Evolutionary conservation across 192 early-diverging fungal genomes (phyloP), one percentile per base, ranked within the genome.

Genomic region (Radiomyces spectabilis): DNA sequence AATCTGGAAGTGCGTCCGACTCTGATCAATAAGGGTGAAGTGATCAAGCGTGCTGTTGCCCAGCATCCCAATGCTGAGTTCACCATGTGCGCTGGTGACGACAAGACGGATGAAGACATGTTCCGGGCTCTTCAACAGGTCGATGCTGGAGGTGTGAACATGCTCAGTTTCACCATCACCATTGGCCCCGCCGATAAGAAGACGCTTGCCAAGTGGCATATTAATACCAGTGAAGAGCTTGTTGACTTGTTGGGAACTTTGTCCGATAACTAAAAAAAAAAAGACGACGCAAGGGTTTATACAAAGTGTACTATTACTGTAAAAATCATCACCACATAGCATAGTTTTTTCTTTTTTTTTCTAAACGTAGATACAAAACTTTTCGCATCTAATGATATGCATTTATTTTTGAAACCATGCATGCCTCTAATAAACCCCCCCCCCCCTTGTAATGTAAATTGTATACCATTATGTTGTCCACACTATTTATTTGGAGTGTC

Each of bases 81-180:
- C 74, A 80, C 94, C 0, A 71, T 93, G 18, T 97, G 97, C 65
- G 92, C 86, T 3, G 97, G 97, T 18, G 95, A 99, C 61, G 95
- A 98, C 75, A 85, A 89, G 69, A 99, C 97, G 1, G 97, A 97
- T 68, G 94, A 97, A 63, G 95, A 97, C 63, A 97, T 99, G 93
- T 97, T 98, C 62, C 37, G 57, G 9, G 19, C 45, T 21, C 18
- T 60, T 4, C 25, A 51, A 44, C 6, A 48, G 12, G 46, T 22
- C 0, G 22, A 19, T 25, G 13, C 35, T 4, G 19, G 32, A 3
- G 16, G 32, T 19, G 18, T 38, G 5, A 58, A 40, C n/a, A 68
- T 71, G 21, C 47, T 56, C 22, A 79, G 80, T 49, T 91, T 88
- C 65, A 85, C 85, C 2, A 72, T 78, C 50, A 91, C 87, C 2